Base-by-base conservation (phyloP, 2,329 filamentous ascomycete species). In the Lasiodiplodia theobromae region DNA sequence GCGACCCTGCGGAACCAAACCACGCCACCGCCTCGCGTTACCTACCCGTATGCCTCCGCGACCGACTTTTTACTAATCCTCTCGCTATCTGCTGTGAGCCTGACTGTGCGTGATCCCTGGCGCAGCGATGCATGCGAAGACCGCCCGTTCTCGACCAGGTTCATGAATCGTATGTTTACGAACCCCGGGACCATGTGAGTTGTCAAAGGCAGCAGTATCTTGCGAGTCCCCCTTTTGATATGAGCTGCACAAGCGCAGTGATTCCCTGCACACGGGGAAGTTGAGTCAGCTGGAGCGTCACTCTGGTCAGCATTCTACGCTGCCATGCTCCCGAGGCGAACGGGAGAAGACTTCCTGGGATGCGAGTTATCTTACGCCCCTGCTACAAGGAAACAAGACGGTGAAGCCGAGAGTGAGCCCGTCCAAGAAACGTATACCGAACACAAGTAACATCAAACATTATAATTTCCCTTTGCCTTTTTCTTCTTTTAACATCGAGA, bases 401-500 rank as follows among this genome's bases (percentile, higher is more conserved):
- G 31, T 34, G 8, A 34, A 34, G 31, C 31, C 31, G 31, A 34
- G 1, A 34, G 31, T 10, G 31, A 34, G 38, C 38, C 47, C 18
- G n/a, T 51, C n/a, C 47, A 34, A 34, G 31, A 51, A 51, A 51
- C 38, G 38, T 10, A 12, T 40, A 14, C 38, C 14, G 11, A 40
- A 16, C 14, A 16, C 12, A 5, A 11, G 3, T 4, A 47, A 16
- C 34, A 57, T 38, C 31, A 62, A 62, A 62, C 40, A 62, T 62
- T 62, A 62, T 37, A 16, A 31, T 58, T 40, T 25, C 38, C 23
- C n/a, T 21, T 21, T 23, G 7, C 58, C 40, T 31, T 62, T 60
- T 60, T 40, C 23, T 44, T 38, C 37, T 28, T 14, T 23, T 40
- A 12, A 40, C 18, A 16, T 21, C 34, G 25, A 34, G 3, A 40